Evolutionary conservation across 345 rosid genomes (phyloP), one percentile per base, ranked within the genome.

Genomic region (Hibiscus mutabilis): DNA sequence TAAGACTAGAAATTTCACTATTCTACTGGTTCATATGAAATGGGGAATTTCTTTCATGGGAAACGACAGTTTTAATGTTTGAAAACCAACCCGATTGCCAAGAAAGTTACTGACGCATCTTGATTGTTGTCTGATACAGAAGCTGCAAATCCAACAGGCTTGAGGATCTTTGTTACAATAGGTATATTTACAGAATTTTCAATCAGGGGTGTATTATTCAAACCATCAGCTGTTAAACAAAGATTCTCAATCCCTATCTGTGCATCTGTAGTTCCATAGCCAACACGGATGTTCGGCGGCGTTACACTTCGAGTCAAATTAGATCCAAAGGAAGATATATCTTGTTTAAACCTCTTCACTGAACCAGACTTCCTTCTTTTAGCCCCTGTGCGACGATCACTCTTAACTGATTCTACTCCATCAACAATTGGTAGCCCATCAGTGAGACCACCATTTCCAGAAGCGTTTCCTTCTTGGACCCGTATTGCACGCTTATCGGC

Each of bases 271-370:
- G 81, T 82, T 71, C 75, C 80, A 80, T 85, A 77, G 73, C 79
- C 85, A 47, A 79, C 74, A 61, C 82, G 60, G 31, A 87, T 4
- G 68, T 40, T 40, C 13, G 46, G 46, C 13, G 46, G 46, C 13
- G 46, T 40, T 9, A 79, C 67, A 70, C 80, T 78, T 62, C 81
- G 86, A 12, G 73, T 70, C 37, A 65, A 62, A 69, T 67, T 35
- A 29, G 77, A 47, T 61, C 79, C 81, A 72, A 72, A 72, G 0
- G 85, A 63, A 60, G 67, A 74, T 52, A 53, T 69, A 52, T 96
- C 98, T 77, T 91, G 92, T 75, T 81, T 87, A 77, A 92, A 96
- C 83, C 98, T 91, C 89, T 87, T 96, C 75, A 96, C 99, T 62
- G 95, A 87, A 55, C 97, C 89, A 75, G 96, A 85, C 83, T 96